Evolutionary conservation across 2,329 filamentous ascomycete genomes (phyloP).

Genomic region (Lasiodiplodia citricola): DNA sequence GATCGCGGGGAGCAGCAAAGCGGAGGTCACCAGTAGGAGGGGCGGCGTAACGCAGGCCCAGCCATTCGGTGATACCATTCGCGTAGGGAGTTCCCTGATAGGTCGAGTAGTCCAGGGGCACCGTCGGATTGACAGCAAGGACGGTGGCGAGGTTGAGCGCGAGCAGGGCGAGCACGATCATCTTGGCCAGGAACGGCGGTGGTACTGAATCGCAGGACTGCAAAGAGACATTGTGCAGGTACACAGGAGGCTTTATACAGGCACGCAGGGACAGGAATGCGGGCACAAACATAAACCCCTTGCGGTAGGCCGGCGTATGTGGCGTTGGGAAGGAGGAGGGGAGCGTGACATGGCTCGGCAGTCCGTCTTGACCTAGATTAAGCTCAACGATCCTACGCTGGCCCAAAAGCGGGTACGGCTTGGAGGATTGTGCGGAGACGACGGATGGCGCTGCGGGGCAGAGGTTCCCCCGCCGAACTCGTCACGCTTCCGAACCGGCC

Average conservation of each 20-base stretch:
- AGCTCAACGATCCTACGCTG: not conserved
- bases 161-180: not conserved
- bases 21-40: slow-evolving; percentile 69
- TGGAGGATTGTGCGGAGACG: slow-evolving; percentile 10
- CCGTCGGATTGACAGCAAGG: slow-evolving; percentile 44
- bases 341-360: slow-evolving; percentile 13
- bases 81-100: slow-evolving; percentile 63
- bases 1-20: slow-evolving; percentile 71
- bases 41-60: slow-evolving; percentile 75
- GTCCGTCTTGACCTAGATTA: not conserved
- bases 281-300: not conserved
- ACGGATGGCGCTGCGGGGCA: slow-evolving; percentile 10
- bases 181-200: not conserved
- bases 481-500: not conserved
- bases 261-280: slow-evolving; percentile 15
- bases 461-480: not conserved
- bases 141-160: slow-evolving; percentile 27
- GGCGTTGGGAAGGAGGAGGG: not conserved
- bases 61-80: slow-evolving; percentile 70
- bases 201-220: not conserved
- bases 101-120: slow-evolving; percentile 68
- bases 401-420: slow-evolving; percentile 1
- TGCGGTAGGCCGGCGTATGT: not conserved
- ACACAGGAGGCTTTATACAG: slow-evolving; percentile 17
- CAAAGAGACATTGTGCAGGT: not conserved